Conservation (phyloP, 169 alveolate genomes). For the Ichthyophthirius multifiliis region DNA sequence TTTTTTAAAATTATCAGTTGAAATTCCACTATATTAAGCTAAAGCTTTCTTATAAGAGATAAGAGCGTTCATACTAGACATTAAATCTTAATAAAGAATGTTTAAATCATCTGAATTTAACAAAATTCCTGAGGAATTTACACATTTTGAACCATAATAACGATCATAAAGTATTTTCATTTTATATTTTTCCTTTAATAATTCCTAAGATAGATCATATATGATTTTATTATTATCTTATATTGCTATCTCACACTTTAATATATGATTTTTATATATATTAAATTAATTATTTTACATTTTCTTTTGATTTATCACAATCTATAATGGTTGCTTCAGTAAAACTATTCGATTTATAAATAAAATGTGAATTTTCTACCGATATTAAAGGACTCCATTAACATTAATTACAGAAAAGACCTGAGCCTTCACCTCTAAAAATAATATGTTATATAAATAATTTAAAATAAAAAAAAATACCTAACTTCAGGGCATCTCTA, state of each 20-base stretch:
- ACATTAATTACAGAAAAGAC: background rate
- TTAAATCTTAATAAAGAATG: background rate
- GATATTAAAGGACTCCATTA: background rate
- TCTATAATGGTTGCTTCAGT: background rate
- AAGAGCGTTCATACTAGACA: background rate
- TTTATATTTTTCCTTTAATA: background rate
- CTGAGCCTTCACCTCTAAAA: conserved; percentile 6
- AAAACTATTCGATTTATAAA: background rate
- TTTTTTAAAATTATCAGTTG: background rate
- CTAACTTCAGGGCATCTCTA: conserved; percentile 10
- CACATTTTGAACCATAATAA: background rate
- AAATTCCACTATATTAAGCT: background rate
- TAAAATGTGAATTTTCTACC: background rate
- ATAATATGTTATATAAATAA: background rate
- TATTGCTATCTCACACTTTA: background rate
- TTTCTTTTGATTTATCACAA: background rate
- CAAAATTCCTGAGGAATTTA: background rate
- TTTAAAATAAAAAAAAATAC: background rate
- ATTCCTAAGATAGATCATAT: background rate
- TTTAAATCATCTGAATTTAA: background rate
- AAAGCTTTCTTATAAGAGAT: conserved; percentile 4
- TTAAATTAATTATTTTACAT: background rate
- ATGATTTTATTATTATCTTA: background rate
- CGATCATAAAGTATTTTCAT: background rate
- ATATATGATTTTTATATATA: background rate